Evolutionary conservation across 441 rosid genomes (phyloP).

Genomic region (Cnidoscolus chayamansa): DNA sequence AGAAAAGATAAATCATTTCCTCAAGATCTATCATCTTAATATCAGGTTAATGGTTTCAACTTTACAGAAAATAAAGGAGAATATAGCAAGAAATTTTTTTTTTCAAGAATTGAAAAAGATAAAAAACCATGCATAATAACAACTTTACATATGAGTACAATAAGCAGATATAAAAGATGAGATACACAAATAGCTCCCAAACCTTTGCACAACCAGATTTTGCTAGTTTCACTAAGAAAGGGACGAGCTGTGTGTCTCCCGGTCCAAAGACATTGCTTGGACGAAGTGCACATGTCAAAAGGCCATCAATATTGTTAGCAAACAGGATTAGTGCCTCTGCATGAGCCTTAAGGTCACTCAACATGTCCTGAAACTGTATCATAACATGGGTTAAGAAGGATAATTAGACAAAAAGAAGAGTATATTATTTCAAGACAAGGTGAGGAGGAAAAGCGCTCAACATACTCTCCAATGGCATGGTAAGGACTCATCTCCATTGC

Average conservation of each 20-base stretch:
- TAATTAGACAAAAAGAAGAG: conserved; percentile 20
- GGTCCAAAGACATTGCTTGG: conserved; percentile 92
- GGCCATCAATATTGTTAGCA: conserved; percentile 75
- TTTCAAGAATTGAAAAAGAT: no score
- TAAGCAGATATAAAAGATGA: not conserved
- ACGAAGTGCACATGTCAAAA: conserved; percentile 85
- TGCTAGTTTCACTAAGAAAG: conserved; percentile 56
- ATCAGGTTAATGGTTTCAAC: not conserved
- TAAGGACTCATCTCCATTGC: conserved; percentile 63
- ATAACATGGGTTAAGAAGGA: conserved; percentile 22
- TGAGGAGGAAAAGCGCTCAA: conserved; percentile 14
- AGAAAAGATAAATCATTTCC: not conserved
- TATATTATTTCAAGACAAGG: conserved; percentile 13
- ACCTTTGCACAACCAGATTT: conserved; percentile 91
- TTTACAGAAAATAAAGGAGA: not conserved
- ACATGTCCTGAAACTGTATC: conserved; percentile 56
- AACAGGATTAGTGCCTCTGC: conserved; percentile 72
- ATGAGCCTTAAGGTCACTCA: conserved; percentile 89
- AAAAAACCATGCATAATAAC: not conserved
- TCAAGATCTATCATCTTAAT: not conserved
- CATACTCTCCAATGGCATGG: conserved; percentile 59
- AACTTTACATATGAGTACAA: conserved; percentile 1
- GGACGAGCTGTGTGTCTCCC: conserved; percentile 62
- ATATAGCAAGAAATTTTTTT: not conserved
- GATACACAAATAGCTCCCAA: conserved; percentile 14